Evolutionary conservation across 2,329 filamentous ascomycete genomes (phyloP).

Genomic region (Aureobasidium sp.): DNA sequence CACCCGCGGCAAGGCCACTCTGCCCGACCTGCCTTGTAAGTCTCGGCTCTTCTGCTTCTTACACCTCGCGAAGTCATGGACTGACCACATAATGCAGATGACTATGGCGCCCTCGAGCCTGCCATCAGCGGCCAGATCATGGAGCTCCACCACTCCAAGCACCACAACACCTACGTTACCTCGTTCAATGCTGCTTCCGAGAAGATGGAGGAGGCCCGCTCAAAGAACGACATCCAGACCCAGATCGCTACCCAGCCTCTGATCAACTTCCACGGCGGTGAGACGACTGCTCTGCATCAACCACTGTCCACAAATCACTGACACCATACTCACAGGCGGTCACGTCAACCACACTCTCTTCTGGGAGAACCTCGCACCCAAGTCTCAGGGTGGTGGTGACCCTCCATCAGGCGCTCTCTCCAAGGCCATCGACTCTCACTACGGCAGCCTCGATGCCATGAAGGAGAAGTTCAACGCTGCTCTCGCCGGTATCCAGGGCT

Average conservation of each 20-base stretch:
- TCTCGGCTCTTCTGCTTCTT: constrained; percentile 2
- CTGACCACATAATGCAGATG: constrained; percentile 49
- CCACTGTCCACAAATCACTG: neutral
- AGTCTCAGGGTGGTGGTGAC: constrained; percentile 57
- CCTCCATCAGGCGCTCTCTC: constrained; percentile 50
- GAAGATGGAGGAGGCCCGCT: constrained; percentile 54
- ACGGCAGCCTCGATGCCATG: constrained; percentile 50
- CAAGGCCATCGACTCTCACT: constrained; percentile 51
- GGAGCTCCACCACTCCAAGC: constrained; percentile 90
- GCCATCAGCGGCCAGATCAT: constrained; percentile 83
- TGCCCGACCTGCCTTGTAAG: constrained; percentile 78
- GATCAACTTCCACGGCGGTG: constrained; percentile 58
- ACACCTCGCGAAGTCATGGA: neutral
- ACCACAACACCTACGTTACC: constrained; percentile 91
- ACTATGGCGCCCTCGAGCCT: constrained; percentile 90
- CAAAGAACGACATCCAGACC: constrained; percentile 44
- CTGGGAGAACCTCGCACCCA: constrained; percentile 63
- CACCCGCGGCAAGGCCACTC: constrained; percentile 78
- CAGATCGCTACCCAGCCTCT: constrained; percentile 49
- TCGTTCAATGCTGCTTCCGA: constrained; percentile 74
- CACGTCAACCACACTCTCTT: constrained; percentile 62
- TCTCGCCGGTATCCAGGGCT: constrained; percentile 56
- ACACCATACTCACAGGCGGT: constrained; percentile 35
- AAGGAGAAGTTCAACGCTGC: constrained; percentile 57
- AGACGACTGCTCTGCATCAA: constrained; percentile 5